phyloP scores from a whole-genome alignment of 179 eudicot genomes.

The Beta corolliflora region DNA sequence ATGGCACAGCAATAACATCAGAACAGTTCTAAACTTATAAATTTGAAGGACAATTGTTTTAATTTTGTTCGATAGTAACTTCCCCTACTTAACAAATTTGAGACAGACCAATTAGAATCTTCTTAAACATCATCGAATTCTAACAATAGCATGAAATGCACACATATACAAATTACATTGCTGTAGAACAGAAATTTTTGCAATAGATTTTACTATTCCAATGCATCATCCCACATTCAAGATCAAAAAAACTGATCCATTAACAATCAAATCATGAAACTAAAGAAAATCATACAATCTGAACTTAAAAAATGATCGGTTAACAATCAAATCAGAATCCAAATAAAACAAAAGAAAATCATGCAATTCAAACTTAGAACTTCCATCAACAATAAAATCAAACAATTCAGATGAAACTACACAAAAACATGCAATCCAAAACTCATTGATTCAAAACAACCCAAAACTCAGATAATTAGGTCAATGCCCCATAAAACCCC shows the following conservation, averaged over 20 bases:
- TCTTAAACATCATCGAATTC: background rate
- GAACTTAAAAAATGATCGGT: too few relatives aligned
- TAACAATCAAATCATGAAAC: background rate
- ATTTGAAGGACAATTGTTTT: background rate
- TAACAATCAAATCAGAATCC: background rate
- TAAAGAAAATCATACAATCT: background rate
- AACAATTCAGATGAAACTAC: background rate
- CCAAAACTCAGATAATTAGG: background rate
- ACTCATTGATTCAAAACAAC: background rate
- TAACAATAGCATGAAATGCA: background rate
- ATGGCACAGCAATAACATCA: background rate
- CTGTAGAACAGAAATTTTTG: background rate
- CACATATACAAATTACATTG: background rate
- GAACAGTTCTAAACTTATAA: background rate
- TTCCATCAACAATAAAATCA: background rate
- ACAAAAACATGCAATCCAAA: background rate
- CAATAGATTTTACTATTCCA: background rate
- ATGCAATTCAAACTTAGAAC: too few relatives aligned
- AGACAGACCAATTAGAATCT: background rate
- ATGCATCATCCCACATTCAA: slow-evolving; percentile 14
- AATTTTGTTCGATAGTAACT: slow-evolving; percentile 3
- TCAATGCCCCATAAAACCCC: slow-evolving; percentile 1
- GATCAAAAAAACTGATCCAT: slow-evolving; percentile 4
- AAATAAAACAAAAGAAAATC: background rate
- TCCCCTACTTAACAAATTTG: background rate